Percentiles rank a stretch among this genome's conserved stretches.
Evolutionary conservation across 352 stramenopile genomes (phyloP).

Genomic region (Salisapilia sapeloensis): DNA sequence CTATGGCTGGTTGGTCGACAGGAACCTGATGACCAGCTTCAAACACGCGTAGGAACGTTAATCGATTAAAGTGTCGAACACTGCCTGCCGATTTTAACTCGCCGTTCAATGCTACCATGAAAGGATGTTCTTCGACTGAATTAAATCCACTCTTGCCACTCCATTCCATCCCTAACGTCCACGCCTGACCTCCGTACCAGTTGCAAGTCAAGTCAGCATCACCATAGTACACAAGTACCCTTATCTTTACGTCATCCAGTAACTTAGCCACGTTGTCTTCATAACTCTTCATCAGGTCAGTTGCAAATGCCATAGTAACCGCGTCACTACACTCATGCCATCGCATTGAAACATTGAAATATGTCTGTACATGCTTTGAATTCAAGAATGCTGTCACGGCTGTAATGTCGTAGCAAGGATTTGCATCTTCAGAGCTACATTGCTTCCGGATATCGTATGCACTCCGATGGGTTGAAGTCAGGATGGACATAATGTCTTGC

Average conservation of each 20-base stretch:
- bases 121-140: slow-evolving; percentile 6
- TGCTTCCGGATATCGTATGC: no score
- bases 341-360: slow-evolving; percentile 16
- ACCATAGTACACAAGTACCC: slow-evolving; percentile 91
- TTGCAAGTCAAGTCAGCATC: slow-evolving; percentile 96
- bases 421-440: no score
- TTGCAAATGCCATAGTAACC: slow-evolving; percentile 78
- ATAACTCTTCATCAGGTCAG: slow-evolving; percentile 88
- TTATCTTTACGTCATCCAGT: slow-evolving; percentile 34
- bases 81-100: slow-evolving; percentile 6
- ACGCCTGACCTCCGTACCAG: slow-evolving; percentile 90
- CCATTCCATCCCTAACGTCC: slow-evolving; percentile 87
- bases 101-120: slow-evolving; percentile 4
- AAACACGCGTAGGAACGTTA: slow-evolving; percentile 15
- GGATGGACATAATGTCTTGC: no score
- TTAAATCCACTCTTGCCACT: slow-evolving; percentile 79
- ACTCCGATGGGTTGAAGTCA: no score
- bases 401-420: slow-evolving; percentile 35
- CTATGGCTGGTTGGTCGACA: slow-evolving; percentile 25
- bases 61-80: slow-evolving; percentile 5
- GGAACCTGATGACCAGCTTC: slow-evolving; percentile 30
- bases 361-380: slow-evolving; percentile 14
- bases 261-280: slow-evolving; percentile 73
- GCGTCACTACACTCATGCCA: slow-evolving; percentile 89
- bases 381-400: slow-evolving; percentile 43